Base-by-base conservation (phyloP, 768 basidiomycete species). In the Thelephora ganbajun region DNA sequence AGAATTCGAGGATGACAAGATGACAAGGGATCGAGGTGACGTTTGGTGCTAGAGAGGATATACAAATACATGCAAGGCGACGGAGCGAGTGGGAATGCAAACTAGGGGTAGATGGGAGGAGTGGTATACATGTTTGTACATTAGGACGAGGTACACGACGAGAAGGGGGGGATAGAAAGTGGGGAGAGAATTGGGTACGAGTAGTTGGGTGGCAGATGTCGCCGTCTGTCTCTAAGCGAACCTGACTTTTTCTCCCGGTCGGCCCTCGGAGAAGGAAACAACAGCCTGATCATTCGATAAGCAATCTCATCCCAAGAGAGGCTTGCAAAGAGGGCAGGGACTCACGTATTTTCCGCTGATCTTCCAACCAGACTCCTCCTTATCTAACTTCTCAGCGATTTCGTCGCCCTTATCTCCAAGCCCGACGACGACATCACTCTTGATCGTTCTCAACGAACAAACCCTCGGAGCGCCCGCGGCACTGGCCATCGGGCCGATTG, bases 281-380 rank as follows among this genome's bases (percentile, higher is more conserved):
- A 93, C 81, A 54, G 91, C 91, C 86, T 88, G 50, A 9, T 13
- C 34, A 13, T 23, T 12, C 26, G 26, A n/a, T 16, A 43, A 49
- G 33, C 36, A 35, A 34, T 20, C 33, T 3, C 44, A 13, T 13
- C n/a, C 11, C 7, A 3, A 42, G 22, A 11, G 22, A 33, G 11
- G 36, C 16, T 35, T 18, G 18, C 30, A 26, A 34, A 37, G 19
- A 1, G 12, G n/a, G 46, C 35, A 18, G 7, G 6, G 14, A 73
- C 87, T 67, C 61, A 91, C 90, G 58, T 91, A 93, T 88, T 93
- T 92, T 43, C 91, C 91, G 44, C 86, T 88, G 58, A 96, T 94
- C 69, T 91, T 93, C 93, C 93, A 97, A 44, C 93, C 93, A 14
- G 84, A 79, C 59, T 96, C 90, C 22, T 74, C 71, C 56, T 83